Evolutionary conservation across 306 rosid genomes (phyloP).

Genomic region (Prunus kanzakura): DNA sequence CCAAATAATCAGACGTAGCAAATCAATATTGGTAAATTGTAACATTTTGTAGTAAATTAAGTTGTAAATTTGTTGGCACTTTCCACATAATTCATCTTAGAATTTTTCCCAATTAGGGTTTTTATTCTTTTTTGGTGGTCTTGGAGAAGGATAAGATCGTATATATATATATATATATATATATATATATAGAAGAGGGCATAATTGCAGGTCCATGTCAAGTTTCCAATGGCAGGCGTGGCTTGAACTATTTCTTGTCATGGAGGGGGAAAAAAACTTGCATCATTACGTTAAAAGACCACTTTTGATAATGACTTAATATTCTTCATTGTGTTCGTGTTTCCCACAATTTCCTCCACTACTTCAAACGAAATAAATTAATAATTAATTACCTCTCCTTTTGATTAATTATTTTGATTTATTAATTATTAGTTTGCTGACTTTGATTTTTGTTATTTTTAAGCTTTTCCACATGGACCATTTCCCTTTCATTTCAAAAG

Average conservation of each 20-base stretch:
- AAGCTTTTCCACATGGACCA: background rate
- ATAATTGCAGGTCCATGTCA: slow-evolving; percentile 7
- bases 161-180: no score
- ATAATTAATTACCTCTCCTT: background rate
- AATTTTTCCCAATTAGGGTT: background rate
- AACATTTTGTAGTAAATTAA: background rate
- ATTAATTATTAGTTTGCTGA: background rate
- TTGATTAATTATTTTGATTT: background rate
- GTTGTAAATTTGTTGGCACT: background rate
- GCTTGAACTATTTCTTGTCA: background rate
- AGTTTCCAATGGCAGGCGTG: slow-evolving; percentile 5
- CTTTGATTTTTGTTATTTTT: background rate
- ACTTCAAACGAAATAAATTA: no score
- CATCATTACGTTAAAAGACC: slow-evolving; percentile 3
- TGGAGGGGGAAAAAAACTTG: background rate
- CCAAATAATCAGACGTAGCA: no score
- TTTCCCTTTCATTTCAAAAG: background rate
- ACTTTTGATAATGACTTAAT: slow-evolving; percentile 2
- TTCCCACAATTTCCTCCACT: slow-evolving; percentile 4
- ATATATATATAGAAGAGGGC: background rate
- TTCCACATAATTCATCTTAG: background rate
- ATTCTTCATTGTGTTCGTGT: background rate
- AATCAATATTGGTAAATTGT: no score
- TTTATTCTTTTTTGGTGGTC: background rate
- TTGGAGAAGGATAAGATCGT: slow-evolving; percentile 5